Conservation (phyloP, 208 protist genomes). For the Spongospora subterranea region DNA sequence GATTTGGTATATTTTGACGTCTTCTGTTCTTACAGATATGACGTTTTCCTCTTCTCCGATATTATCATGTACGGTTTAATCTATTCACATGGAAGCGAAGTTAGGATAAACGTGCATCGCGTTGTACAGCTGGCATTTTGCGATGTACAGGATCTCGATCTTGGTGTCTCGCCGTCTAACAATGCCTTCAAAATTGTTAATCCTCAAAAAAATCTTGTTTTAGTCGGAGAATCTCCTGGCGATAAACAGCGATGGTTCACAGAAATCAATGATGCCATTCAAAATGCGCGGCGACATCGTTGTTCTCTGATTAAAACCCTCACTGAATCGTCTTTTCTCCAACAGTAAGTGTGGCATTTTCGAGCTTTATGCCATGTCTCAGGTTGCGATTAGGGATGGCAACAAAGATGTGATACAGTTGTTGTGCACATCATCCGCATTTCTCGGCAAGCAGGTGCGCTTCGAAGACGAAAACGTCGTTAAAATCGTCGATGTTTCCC, state of each 20-base stretch:
- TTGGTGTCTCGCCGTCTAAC: background rate
- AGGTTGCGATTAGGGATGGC: background rate
- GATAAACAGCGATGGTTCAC: background rate
- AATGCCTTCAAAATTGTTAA: background rate
- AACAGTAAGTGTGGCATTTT: background rate
- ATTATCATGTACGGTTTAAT: background rate
- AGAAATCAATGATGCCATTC: slow-evolving; percentile 21
- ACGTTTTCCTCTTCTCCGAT: slow-evolving; percentile 43
- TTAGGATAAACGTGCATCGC: background rate
- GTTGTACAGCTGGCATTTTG: slow-evolving; percentile 23
- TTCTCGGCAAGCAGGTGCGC: slow-evolving; percentile 19
- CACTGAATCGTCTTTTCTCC: background rate
- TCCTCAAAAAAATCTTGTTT: background rate
- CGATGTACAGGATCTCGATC: background rate
- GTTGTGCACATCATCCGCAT: slow-evolving; percentile 10
- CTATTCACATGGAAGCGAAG: background rate
- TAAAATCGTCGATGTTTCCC: no score
- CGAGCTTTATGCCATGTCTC: background rate
- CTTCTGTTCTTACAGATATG: background rate
- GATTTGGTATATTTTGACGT: no score
- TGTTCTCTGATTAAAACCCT: background rate
- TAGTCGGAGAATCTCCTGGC: background rate
- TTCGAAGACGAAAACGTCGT: background rate
- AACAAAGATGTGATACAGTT: background rate
- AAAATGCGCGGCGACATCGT: background rate